These are phyloP conservation scores for Mycena rosella DNA, from an alignment of 768 basidiomycete genomes.

Conservation along the genomic window DNA sequence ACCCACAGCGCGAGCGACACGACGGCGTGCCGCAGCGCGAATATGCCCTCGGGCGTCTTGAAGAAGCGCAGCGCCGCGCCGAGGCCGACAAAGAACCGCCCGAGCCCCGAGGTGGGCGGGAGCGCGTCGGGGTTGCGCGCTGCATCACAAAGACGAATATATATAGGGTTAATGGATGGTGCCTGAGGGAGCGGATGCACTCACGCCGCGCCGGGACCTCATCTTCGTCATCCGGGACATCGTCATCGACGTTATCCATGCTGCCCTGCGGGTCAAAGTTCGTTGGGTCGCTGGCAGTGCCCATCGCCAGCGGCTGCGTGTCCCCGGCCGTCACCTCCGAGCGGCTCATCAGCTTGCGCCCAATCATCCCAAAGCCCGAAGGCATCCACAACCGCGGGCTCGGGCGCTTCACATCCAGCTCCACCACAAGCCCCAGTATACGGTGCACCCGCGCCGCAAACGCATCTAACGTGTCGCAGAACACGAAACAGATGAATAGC, in stretches of 20 bases:
- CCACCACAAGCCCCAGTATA: conserved; percentile 47
- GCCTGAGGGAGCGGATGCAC: conserved; percentile 3
- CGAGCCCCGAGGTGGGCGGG: conserved; percentile 52
- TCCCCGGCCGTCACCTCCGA: conserved; percentile 48
- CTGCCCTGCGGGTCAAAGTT: conserved; percentile 34
- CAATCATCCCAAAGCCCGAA: conserved; percentile 54
- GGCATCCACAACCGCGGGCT: conserved; percentile 57
- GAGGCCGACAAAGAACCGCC: conserved; percentile 48
- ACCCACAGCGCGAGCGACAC: conserved; percentile 59
- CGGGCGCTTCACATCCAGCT: conserved; percentile 52
- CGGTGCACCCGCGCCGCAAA: conserved; percentile 53
- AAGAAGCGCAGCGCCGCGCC: conserved; percentile 54
- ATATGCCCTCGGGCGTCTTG: conserved; percentile 56
- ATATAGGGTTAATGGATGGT: no score
- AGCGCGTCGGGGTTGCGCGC: conserved; percentile 58
- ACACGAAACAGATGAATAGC: conserved; percentile 44
- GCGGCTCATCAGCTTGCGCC: conserved; percentile 48
- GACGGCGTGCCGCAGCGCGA: conserved; percentile 53
- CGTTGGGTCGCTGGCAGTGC: conserved; percentile 52
- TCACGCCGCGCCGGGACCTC: conserved; percentile 25
- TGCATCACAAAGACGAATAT: no score
- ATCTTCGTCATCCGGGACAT: conserved; percentile 31
- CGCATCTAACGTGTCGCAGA: conserved; percentile 56
- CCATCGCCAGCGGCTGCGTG: conserved; percentile 52
- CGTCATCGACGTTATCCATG: conserved; percentile 39